A percentile compares a stretch with the other conserved stretches of the same genome.
phyloP scores from a whole-genome alignment of 306 rosid species.

The Cicer judaicum region DNA sequence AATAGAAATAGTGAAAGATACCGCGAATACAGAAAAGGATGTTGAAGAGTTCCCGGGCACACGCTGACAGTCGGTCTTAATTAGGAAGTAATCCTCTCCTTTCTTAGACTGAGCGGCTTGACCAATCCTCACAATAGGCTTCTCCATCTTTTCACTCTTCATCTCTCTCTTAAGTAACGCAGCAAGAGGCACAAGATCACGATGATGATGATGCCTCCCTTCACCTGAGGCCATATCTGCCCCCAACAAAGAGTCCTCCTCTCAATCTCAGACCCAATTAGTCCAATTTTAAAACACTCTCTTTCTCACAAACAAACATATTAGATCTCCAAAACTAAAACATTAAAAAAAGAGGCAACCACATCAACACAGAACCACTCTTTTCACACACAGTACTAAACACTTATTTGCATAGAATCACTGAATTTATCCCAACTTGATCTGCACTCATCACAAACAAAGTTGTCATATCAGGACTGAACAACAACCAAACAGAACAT shows the following conservation, averaged over 20 bases:
- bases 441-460: conserved; percentile 56
- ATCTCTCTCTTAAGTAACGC: conserved; percentile 84
- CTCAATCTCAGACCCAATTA: conserved; percentile 35
- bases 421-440: conserved; percentile 41
- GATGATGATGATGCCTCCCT: conserved; percentile 67
- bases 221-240: conserved; percentile 70
- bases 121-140: conserved; percentile 79
- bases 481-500: conserved; percentile 30
- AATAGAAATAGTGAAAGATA: conserved; percentile 43
- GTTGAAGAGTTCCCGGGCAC: conserved; percentile 81
- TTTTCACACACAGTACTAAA: conserved; percentile 4
- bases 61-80: conserved; percentile 83
- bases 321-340: conserved; percentile 34
- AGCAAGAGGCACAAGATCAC: conserved; percentile 90
- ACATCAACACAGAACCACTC: conserved; percentile 22
- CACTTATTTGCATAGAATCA: conserved; percentile 36
- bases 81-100: conserved; percentile 87
- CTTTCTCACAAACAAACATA: conserved; percentile 51
- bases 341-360: conserved; percentile 14
- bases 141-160: conserved; percentile 92
- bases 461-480: conserved; percentile 36
- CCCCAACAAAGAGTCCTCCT: conserved; percentile 44
- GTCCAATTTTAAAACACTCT: conserved; percentile 41
- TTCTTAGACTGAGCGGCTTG: conserved; percentile 91
- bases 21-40: conserved; percentile 87